Evolutionary conservation across 768 basidiomycete species (phyloP).

Genomic region (Artomyces pyxidatus): DNA sequence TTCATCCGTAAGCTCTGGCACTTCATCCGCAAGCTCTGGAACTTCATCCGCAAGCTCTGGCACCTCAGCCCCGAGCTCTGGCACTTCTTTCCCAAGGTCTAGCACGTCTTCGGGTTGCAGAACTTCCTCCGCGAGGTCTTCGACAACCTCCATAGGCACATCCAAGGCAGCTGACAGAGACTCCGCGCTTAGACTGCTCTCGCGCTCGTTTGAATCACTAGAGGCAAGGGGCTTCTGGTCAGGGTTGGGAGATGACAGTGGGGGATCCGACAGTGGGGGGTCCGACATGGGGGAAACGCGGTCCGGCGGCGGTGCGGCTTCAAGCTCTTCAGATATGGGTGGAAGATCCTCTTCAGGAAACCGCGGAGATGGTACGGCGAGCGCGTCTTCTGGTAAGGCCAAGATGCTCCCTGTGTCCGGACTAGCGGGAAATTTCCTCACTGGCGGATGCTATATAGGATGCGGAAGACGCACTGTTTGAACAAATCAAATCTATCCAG

Average conservation of each 20-base stretch:
- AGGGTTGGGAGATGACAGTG: not conserved
- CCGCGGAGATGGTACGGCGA: slow-evolving; percentile 13
- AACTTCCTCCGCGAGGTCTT: no score
- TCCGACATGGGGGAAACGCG: not conserved
- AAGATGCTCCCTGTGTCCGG: slow-evolving; percentile 25
- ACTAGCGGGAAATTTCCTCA: slow-evolving; percentile 17
- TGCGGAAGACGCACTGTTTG: slow-evolving; percentile 35
- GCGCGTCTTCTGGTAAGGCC: slow-evolving; percentile 19
- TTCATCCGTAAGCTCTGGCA: no score
- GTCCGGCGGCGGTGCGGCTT: no score
- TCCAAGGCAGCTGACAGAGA: slow-evolving; percentile 5
- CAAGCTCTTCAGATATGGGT: no score
- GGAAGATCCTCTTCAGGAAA: no score
- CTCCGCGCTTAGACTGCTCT: not conserved
- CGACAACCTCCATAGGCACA: not conserved
- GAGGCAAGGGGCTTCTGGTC: not conserved
- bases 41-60: no score
- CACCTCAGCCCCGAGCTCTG: no score
- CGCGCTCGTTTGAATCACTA: not conserved
- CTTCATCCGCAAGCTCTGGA: no score
- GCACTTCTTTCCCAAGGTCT: no score
- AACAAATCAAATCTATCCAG: slow-evolving; percentile 48
- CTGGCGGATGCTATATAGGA: slow-evolving; percentile 6
- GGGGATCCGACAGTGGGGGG: not conserved
- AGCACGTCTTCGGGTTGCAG: no score